phyloP scores from a whole-genome alignment of 306 rosid species.

The Geum urbanum region DNA sequence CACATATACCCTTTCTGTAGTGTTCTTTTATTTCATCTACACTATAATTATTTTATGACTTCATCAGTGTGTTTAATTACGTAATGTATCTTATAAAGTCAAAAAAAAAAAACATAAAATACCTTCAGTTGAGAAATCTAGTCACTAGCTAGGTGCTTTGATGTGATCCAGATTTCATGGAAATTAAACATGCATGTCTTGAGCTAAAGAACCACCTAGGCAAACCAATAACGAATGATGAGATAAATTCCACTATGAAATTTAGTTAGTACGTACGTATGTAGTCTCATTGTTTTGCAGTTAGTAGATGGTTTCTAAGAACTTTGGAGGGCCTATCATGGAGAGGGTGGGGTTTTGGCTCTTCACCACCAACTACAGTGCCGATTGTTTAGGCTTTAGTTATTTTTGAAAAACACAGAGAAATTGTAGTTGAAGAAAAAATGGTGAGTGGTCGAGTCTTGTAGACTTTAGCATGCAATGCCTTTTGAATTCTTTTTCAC shows the following conservation, averaged over 20 bases:
- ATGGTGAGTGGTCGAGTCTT: not conserved
- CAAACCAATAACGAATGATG: slow-evolving; percentile 1
- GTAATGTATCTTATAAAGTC: not conserved
- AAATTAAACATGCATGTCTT: not conserved
- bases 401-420: not conserved
- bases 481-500: slow-evolving; percentile 17
- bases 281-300: not conserved
- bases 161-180: not conserved
- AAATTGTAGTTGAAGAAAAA: not conserved
- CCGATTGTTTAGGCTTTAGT: slow-evolving; percentile 51
- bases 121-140: not conserved
- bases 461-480: not conserved
- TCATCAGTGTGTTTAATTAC: no score
- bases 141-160: not conserved
- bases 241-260: not conserved
- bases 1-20: no score
- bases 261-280: not conserved
- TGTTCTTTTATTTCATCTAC: no score
- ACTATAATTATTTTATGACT: no score
- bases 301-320: not conserved
- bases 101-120: not conserved
- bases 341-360: slow-evolving; percentile 38
- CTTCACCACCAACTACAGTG: slow-evolving; percentile 51
- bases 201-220: not conserved
- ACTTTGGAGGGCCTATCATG: not conserved